Evolutionary conservation across 805 yeast genomes (phyloP).

Genomic region (Metschnikowia cubensis): DNA sequence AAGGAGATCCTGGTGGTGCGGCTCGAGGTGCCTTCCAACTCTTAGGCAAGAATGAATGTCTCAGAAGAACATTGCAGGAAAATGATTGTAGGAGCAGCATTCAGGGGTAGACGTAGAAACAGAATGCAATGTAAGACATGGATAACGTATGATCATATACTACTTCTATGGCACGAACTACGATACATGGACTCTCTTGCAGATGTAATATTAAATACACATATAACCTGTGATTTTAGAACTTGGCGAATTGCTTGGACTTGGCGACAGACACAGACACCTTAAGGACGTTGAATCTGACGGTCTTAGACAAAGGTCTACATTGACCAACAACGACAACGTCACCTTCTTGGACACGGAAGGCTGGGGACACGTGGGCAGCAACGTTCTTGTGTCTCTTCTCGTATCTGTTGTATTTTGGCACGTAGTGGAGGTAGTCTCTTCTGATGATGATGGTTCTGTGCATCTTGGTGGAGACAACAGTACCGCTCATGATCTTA

Average conservation of each 20-base stretch:
- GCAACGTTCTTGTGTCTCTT: constrained; percentile 99
- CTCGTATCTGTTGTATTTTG: constrained; percentile 99
- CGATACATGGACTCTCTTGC: constrained; percentile 6
- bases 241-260: constrained; percentile 94
- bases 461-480: constrained; percentile 99
- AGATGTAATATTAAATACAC: constrained; percentile 21
- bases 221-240: constrained; percentile 48
- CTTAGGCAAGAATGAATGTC: constrained; percentile 12
- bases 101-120: too few relatives aligned
- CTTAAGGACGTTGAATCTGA: constrained; percentile 98
- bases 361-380: constrained; percentile 99
- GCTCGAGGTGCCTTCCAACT: constrained; percentile 55
- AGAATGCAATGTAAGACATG: too few relatives aligned
- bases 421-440: constrained; percentile 99
- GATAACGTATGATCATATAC: neutral
- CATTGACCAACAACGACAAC: constrained; percentile 99
- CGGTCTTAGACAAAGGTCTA: constrained; percentile 99
- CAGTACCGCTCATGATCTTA: constrained; percentile 98
- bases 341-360: constrained; percentile 99
- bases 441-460: constrained; percentile 99
- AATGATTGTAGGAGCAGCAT: too few relatives aligned
- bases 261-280: constrained; percentile 86
- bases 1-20: constrained; percentile 46
- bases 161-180: too few relatives aligned
- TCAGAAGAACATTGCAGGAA: too few relatives aligned